Percentiles rank a stretch among this genome's conserved stretches.
Conservation (phyloP, 192 early-diverging fungal species). For the Coemansia sp. region DNA sequence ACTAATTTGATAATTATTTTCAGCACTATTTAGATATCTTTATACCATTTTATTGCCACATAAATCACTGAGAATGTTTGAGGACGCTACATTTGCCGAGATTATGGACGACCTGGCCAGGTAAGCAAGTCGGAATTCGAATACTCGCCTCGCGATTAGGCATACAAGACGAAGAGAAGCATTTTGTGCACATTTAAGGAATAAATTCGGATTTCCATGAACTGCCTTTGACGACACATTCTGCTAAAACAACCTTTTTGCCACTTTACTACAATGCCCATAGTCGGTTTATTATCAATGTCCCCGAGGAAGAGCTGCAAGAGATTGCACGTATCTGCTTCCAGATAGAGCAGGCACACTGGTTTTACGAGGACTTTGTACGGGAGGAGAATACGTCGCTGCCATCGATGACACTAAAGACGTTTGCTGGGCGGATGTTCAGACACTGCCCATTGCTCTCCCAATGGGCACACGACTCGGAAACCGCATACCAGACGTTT, state of each 20-base stretch:
- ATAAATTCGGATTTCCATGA: not conserved
- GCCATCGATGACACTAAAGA: slow-evolving; percentile 83
- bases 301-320: slow-evolving; percentile 90
- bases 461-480: slow-evolving; percentile 86
- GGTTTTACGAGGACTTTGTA: slow-evolving; percentile 99
- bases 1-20: not conserved
- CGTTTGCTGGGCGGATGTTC: slow-evolving; percentile 81
- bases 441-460: slow-evolving; percentile 86
- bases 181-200: not conserved
- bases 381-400: slow-evolving; percentile 78
- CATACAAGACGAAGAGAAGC: too few relatives aligned
- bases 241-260: not conserved
- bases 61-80: slow-evolving; percentile 52
- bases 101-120: slow-evolving; percentile 87
- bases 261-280: slow-evolving; percentile 20
- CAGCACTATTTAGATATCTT: slow-evolving; percentile 1
- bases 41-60: not conserved
- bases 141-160: too few relatives aligned
- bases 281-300: slow-evolving; percentile 97
- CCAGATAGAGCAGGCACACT: slow-evolving; percentile 98
- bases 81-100: slow-evolving; percentile 71
- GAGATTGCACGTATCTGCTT: slow-evolving; percentile 97
- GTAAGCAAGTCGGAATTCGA: slow-evolving; percentile 14
- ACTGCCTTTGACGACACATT: not conserved
- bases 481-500: slow-evolving; percentile 86